Evolutionary conservation across 352 stramenopile species (phyloP).

Genomic region (Phytopythium boreale): DNA sequence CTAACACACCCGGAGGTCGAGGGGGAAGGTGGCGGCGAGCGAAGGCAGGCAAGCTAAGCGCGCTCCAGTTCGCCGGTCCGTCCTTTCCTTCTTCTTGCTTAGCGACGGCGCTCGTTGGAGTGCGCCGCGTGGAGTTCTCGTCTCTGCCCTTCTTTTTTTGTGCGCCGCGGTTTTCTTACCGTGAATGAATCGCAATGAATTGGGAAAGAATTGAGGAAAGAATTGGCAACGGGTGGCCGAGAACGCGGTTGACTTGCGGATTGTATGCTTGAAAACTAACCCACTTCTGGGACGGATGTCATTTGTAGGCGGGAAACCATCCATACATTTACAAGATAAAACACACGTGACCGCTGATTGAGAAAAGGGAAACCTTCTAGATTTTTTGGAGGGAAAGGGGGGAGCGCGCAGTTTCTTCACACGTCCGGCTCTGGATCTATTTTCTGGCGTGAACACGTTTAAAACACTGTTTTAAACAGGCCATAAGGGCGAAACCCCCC

Average conservation of each 20-base stretch:
- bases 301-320: slow-evolving; percentile 1
- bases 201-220: slow-evolving; percentile 32
- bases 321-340: not conserved
- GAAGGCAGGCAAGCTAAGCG: not conserved
- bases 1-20: not conserved
- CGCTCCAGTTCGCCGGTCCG: not conserved
- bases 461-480: not conserved
- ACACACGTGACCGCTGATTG: not conserved
- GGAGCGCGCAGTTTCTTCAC: slow-evolving; percentile 13
- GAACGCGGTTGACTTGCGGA: slow-evolving; percentile 1
- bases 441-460: slow-evolving; percentile 8
- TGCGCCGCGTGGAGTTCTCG: slow-evolving; percentile 8
- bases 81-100: slow-evolving; percentile 6
- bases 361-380: slow-evolving; percentile 29
- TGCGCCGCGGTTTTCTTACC: slow-evolving; percentile 8
- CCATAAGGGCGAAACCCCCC: not conserved
- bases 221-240: slow-evolving; percentile 23
- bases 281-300: slow-evolving; percentile 18
- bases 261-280: slow-evolving; percentile 22
- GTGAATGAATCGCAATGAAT: slow-evolving; percentile 45
- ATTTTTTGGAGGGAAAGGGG: slow-evolving; percentile 18
- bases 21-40: not conserved
- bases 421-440: slow-evolving; percentile 17
- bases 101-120: slow-evolving; percentile 5
- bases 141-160: slow-evolving; percentile 24